phyloP scores from a whole-genome alignment of 306 rosid genomes.

The Acacia confusa region DNA sequence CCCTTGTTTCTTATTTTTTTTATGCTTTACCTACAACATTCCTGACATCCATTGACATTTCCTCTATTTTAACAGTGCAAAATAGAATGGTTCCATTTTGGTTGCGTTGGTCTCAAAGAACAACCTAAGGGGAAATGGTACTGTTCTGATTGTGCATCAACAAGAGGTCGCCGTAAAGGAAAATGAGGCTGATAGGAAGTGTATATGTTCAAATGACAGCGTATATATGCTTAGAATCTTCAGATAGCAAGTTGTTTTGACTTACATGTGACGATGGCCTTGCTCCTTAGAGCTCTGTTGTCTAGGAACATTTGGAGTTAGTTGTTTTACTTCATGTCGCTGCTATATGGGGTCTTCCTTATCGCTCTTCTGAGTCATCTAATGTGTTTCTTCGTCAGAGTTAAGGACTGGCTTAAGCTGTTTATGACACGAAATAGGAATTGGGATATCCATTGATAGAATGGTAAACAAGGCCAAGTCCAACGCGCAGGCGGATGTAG shows the following conservation, averaged over 20 bases:
- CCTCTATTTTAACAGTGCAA: constrained; percentile 47
- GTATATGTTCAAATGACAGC: constrained; percentile 11
- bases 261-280: constrained; percentile 14
- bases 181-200: constrained; percentile 33
- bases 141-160: constrained; percentile 48
- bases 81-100: constrained; percentile 61
- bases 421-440: background rate
- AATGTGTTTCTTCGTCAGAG: background rate
- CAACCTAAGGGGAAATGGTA: constrained; percentile 59
- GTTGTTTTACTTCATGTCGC: constrained; percentile 2
- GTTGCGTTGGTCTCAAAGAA: constrained; percentile 56
- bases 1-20: background rate
- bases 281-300: constrained; percentile 25
- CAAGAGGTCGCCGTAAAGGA: constrained; percentile 52
- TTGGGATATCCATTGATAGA: background rate
- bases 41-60: constrained; percentile 17
- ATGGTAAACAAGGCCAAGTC: background rate
- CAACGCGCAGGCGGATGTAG: background rate
- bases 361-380: background rate
- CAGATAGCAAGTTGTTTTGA: constrained; percentile 18
- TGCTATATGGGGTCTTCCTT: background rate
- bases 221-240: constrained; percentile 24
- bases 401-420: background rate
- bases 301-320: background rate
- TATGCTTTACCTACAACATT: background rate